Evolutionary conservation across 2,329 filamentous ascomycete genomes (phyloP), one percentile per base, ranked within the genome.

Genomic region (Penicillium palitans): DNA sequence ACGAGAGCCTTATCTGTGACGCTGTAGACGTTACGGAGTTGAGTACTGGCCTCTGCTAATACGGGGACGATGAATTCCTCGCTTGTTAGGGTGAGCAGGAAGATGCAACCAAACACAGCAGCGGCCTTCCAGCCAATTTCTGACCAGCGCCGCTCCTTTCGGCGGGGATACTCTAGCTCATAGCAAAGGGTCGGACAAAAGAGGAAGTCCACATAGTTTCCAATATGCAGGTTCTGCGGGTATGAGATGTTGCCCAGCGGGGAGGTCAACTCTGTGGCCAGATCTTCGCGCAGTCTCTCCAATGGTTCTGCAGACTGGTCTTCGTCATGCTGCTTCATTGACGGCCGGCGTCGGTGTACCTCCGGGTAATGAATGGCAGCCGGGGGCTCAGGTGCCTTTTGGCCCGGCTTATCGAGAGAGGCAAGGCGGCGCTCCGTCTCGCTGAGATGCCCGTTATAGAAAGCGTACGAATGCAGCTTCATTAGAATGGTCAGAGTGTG

Each of bases 381-480:
- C 4, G 63, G 45, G 5, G 60, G 56, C 12, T 82, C 84, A 66
- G 86, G 85, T 51, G 87, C 88, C 5, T 85, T 64, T 6, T 66
- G 84, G 5, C 83, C 86, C n/a, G 84, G 83, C 2, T 92, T 91
- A 74, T 99, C 95, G 35, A 99, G 87, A 41, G 86, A 86, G 56
- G 84, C 85, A 13, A 99, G 82, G 12, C 91, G 88, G 71, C 89
- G 87, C 74, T 96, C 86, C 0, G 91, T 96, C 74, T 95, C 91
- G 66, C 89, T 90, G 17, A 99, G 81, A 74, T 99, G 95, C 12
- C 95, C 95, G 69, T 97, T 98, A 80, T 99, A 99, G 75, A 98
- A 99, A 25, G 91, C 90, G 71, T 96, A 99, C 6, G 93, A 97
- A 75, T 99, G 95, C 87, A 98, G 95, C 81, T 99, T 99, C 95